phyloP scores from a whole-genome alignment of 768 basidiomycete genomes.

The Leccinum rimulosum region DNA sequence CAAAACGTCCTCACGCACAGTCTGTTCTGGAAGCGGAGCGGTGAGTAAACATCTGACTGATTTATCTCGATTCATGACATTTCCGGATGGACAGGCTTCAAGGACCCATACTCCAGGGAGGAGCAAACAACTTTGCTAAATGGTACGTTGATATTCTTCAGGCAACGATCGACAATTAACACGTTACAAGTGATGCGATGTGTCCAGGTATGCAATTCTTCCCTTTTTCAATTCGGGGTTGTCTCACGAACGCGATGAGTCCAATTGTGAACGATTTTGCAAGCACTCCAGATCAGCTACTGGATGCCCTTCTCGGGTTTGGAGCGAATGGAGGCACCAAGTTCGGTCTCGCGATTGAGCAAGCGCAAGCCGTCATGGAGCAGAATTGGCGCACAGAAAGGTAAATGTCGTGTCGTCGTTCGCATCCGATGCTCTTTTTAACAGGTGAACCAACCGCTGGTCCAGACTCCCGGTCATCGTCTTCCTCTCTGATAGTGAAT shows the following conservation, averaged over 20 bases:
- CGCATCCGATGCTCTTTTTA: not conserved
- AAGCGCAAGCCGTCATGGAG: constrained; percentile 40
- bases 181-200: constrained; percentile 43
- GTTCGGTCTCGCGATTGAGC: constrained; percentile 39
- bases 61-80: not conserved
- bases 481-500: constrained; percentile 52
- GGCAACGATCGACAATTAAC: not conserved
- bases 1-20: constrained; percentile 55
- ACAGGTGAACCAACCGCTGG: not conserved
- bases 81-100: constrained; percentile 44
- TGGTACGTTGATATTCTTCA: constrained; percentile 38
- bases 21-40: constrained; percentile 58
- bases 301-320: constrained; percentile 37
- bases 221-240: not conserved
- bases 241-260: not conserved
- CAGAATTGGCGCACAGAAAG: constrained; percentile 50
- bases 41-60: constrained; percentile 25
- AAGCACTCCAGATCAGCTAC: constrained; percentile 43
- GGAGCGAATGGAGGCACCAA: constrained; percentile 39
- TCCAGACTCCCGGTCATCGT: constrained; percentile 29
- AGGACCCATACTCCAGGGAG: constrained; percentile 61
- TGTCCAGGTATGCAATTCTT: constrained; percentile 40
- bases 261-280: constrained; percentile 45
- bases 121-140: constrained; percentile 53
- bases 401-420: constrained; percentile 22